Percentiles rank a stretch among this genome's conserved stretches.
Evolutionary conservation across 768 basidiomycete genomes (phyloP).

Genomic region (Pleurotus giganteus): DNA sequence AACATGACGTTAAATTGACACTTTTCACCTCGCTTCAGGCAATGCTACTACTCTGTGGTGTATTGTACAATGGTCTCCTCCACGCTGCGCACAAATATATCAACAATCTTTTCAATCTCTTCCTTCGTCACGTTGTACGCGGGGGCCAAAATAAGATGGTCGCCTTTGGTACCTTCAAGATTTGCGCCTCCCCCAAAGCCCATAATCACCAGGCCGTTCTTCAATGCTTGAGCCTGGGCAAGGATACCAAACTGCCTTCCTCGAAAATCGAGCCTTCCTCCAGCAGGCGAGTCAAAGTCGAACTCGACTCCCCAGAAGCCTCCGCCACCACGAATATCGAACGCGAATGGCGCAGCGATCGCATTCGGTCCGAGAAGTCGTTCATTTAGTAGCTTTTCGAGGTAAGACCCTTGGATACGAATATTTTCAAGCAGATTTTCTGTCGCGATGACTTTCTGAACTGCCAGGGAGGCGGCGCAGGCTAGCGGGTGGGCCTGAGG

Average conservation of each 20-base stretch:
- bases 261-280: conserved; percentile 45
- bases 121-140: conserved; percentile 75
- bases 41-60: neutral
- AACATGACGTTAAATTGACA: neutral
- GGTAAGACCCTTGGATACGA: neutral
- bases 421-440: conserved; percentile 14
- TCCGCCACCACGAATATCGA: conserved; percentile 82
- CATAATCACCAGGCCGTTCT: conserved; percentile 69
- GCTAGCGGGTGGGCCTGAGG: conserved; percentile 50
- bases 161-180: conserved; percentile 67
- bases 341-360: conserved; percentile 62
- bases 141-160: conserved; percentile 73
- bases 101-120: conserved; percentile 68
- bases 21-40: neutral
- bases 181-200: conserved; percentile 71
- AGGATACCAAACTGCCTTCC: conserved; percentile 60
- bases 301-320: conserved; percentile 86
- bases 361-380: conserved; percentile 55
- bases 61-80: conserved; percentile 55
- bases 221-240: conserved; percentile 66
- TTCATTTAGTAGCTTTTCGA: conserved; percentile 49
- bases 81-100: conserved; percentile 61
- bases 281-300: conserved; percentile 52
- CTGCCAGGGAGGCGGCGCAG: conserved; percentile 79
- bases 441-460: conserved; percentile 26